A percentile compares a stretch with the other conserved stretches of the same genome.
Evolutionary conservation across 83 land plant species (phyloP).

Genomic region (Diphasiastrum complanatum): DNA sequence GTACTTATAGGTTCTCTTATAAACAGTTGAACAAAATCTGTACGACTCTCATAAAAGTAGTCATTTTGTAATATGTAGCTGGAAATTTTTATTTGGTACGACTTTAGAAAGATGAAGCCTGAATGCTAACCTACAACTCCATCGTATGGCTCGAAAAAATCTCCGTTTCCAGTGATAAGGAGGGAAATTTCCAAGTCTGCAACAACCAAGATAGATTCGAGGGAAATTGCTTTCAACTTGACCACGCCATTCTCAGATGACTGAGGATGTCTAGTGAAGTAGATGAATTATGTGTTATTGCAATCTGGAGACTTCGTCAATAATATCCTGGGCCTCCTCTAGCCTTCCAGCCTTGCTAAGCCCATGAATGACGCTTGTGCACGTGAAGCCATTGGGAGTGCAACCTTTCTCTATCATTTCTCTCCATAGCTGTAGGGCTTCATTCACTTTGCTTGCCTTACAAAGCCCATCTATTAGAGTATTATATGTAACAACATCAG

Average conservation of each 20-base stretch:
- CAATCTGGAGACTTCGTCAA: too few relatives aligned
- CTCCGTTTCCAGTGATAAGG: slow-evolving; percentile 38
- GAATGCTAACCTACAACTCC: slow-evolving; percentile 36
- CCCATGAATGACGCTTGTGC: slow-evolving; percentile 50
- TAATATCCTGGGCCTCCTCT: too few relatives aligned
- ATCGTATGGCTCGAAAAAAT: slow-evolving; percentile 41
- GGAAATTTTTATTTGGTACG: too few relatives aligned
- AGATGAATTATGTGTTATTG: too few relatives aligned
- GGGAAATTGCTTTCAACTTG: too few relatives aligned
- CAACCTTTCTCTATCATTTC: background rate
- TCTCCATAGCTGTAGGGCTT: background rate
- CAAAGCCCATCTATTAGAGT: slow-evolving; percentile 9
- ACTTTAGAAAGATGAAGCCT: background rate
- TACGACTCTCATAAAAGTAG: too few relatives aligned
- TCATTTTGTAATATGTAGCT: too few relatives aligned
- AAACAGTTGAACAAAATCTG: too few relatives aligned
- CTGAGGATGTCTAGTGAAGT: too few relatives aligned
- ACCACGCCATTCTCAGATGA: too few relatives aligned
- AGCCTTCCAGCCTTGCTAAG: slow-evolving; percentile 53
- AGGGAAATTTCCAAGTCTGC: slow-evolving; percentile 39
- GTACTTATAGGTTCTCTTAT: background rate
- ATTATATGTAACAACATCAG: slow-evolving; percentile 21
- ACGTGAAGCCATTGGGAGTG: slow-evolving; percentile 31
- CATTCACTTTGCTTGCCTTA: background rate
- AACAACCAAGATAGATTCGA: slow-evolving; percentile 38